These are phyloP conservation scores for Lachancea fermentati DNA, from an alignment of 805 yeast species.

Conservation along the genomic window DNA sequence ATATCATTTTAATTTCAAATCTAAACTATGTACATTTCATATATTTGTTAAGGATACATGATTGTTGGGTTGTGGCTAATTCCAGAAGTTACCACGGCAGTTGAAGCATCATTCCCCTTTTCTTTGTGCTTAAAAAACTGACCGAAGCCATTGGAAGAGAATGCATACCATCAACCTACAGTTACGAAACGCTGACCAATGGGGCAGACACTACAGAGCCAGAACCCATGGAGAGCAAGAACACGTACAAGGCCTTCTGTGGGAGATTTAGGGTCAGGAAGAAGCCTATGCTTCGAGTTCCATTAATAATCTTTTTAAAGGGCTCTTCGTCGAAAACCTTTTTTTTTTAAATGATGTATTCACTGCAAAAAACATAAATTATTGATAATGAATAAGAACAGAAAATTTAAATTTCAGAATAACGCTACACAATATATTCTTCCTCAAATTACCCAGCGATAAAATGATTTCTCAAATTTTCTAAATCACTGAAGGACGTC, in stretches of 20 bases:
- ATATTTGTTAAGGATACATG: neutral
- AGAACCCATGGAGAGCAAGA: conserved; percentile 8
- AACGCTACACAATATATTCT: no score
- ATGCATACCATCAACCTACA: conserved; percentile 10
- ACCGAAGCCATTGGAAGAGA: conserved; percentile 7
- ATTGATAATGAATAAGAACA: no score
- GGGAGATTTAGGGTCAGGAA: conserved; percentile 11
- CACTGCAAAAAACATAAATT: no score
- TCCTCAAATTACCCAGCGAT: no score
- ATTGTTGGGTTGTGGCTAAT: neutral
- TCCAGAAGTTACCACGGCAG: conserved; percentile 3
- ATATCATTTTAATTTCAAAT: no score
- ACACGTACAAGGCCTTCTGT: conserved; percentile 10
- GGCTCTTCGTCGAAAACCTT: neutral
- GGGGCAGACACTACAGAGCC: conserved; percentile 8
- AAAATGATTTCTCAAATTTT: neutral
- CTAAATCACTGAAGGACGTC: conserved; percentile 11
- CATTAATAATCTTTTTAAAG: neutral
- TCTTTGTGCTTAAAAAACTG: conserved; percentile 2
- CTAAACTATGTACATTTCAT: neutral
- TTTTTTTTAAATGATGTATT: neutral
- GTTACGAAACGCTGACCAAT: conserved; percentile 10
- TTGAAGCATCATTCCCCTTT: conserved; percentile 4
- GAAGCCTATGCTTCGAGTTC: neutral
- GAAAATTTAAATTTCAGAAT: no score